Percentiles rank a stretch among this genome's conserved stretches.
phyloP scores from a whole-genome alignment of 2,329 filamentous ascomycete genomes.

The Xylaria sp. region DNA sequence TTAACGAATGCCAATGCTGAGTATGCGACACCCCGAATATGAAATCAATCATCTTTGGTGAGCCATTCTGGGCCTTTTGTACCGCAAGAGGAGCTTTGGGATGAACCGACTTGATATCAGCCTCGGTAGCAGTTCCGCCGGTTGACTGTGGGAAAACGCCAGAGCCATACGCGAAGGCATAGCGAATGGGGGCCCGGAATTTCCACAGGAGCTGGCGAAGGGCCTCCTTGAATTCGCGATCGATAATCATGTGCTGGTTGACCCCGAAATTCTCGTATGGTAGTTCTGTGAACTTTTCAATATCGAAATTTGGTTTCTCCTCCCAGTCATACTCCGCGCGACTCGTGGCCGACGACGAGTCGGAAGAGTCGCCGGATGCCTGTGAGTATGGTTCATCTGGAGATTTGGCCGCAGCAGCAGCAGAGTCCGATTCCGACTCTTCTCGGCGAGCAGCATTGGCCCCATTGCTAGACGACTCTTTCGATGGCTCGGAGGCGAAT shows the following conservation, averaged over 20 bases:
- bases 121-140: constrained; percentile 57
- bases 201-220: constrained; percentile 87
- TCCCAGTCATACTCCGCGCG: constrained; percentile 66
- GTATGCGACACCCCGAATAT: constrained; percentile 95
- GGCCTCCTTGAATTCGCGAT: constrained; percentile 92
- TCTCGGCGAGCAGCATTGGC: constrained; percentile 30
- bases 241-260: constrained; percentile 96
- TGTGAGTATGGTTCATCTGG: constrained; percentile 37
- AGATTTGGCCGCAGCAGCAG: constrained; percentile 33
- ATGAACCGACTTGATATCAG: constrained; percentile 70
- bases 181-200: constrained; percentile 90
- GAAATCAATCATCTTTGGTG: constrained; percentile 97
- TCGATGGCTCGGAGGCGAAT: constrained; percentile 31
- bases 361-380: constrained; percentile 20
- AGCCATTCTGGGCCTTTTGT: constrained; percentile 81
- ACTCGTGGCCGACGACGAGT: constrained; percentile 31
- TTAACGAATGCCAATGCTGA: constrained; percentile 96
- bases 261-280: constrained; percentile 84
- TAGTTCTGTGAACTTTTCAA: constrained; percentile 76
- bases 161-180: constrained; percentile 96
- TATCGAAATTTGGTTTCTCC: constrained; percentile 72
- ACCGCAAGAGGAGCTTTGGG: constrained; percentile 82
- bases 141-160: constrained; percentile 86
- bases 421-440: constrained; percentile 37
- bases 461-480: constrained; percentile 20